These are phyloP conservation scores for Pythium rhizo-oryzae DNA, from an alignment of 352 stramenopile species.

Conservation along the genomic window DNA sequence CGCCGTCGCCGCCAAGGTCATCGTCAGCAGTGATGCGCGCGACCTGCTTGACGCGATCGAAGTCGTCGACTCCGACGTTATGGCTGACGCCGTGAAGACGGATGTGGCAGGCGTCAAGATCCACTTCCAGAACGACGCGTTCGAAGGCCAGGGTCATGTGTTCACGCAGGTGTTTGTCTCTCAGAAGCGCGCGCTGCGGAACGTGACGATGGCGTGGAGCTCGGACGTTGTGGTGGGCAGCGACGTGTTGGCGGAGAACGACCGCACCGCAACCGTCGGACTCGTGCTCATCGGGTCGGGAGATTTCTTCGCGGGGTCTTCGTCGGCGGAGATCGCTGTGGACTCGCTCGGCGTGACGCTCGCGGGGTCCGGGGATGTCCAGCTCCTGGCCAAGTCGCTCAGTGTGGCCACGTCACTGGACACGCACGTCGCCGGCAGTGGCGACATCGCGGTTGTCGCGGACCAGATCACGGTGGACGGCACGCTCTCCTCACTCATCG, in stretches of 20 bases:
- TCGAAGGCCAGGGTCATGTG: constrained; percentile 32
- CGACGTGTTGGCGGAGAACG: constrained; percentile 23
- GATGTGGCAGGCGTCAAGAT: constrained; percentile 7
- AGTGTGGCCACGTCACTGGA: neutral
- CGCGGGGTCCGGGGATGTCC: constrained; percentile 13
- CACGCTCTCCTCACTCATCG: constrained; percentile 27
- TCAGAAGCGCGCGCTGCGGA: constrained; percentile 24
- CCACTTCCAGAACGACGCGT: constrained; percentile 16
- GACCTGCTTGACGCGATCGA: constrained; percentile 32
- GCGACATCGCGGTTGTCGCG: constrained; percentile 30
- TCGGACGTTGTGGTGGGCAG: constrained; percentile 35
- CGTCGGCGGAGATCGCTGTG: neutral
- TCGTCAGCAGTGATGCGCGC: no score
- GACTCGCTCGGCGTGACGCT: constrained; percentile 25
- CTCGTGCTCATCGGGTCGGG: constrained; percentile 10
- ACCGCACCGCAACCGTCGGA: neutral
- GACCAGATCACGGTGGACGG: constrained; percentile 26
- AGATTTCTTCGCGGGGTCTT: constrained; percentile 9
- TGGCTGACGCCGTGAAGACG: neutral
- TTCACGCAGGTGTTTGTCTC: constrained; percentile 37
- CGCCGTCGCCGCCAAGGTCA: no score
- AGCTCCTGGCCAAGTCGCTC: constrained; percentile 19
- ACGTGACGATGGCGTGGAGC: constrained; percentile 12
- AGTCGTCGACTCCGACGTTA: constrained; percentile 12
- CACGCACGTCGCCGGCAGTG: constrained; percentile 15